Percentiles rank a stretch among this genome's conserved stretches.
These are phyloP conservation scores for Lachancea mirantina DNA, from an alignment of 805 yeast genomes.

Conservation along the genomic window DNA sequence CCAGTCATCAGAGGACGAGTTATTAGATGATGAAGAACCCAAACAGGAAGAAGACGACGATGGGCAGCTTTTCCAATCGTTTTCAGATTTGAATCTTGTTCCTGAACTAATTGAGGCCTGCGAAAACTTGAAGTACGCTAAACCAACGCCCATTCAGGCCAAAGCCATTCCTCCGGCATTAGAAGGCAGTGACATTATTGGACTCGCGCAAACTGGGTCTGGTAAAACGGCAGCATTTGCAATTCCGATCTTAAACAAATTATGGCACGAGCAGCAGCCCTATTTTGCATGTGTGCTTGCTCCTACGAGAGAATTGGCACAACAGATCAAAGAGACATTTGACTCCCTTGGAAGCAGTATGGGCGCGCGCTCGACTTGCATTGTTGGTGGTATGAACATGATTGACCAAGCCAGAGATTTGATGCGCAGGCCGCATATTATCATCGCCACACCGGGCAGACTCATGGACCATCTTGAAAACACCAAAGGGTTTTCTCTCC, in stretches of 20 bases:
- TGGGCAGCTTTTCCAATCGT: conserved; percentile 33
- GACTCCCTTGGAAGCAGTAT: conserved; percentile 86
- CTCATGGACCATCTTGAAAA: conserved; percentile 93
- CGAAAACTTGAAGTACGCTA: conserved; percentile 60
- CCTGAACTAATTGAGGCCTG: conserved; percentile 79
- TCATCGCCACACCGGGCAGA: conserved; percentile 95
- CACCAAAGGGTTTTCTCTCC: conserved; percentile 88
- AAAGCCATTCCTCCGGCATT: conserved; percentile 88
- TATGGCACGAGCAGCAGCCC: conserved; percentile 85
- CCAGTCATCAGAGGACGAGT: conserved; percentile 6
- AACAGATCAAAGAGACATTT: conserved; percentile 87
- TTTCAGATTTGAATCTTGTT: conserved; percentile 55
- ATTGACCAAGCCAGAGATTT: conserved; percentile 95
- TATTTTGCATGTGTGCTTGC: conserved; percentile 84
- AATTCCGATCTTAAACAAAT: conserved; percentile 82
- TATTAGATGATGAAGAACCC: conserved; percentile 3
- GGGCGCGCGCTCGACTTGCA: conserved; percentile 85
- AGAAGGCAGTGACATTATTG: conserved; percentile 87
- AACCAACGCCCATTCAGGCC: conserved; percentile 91
- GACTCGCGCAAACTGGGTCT: conserved; percentile 95
- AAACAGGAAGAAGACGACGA: conserved; percentile 12
- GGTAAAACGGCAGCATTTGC: conserved; percentile 99
- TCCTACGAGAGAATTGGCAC: conserved; percentile 80
- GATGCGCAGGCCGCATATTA: conserved; percentile 87
- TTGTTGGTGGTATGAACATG: conserved; percentile 98